These are phyloP conservation scores for Fusarium torulosum DNA, from an alignment of 2,329 filamentous ascomycete genomes.

Conservation along the genomic window DNA sequence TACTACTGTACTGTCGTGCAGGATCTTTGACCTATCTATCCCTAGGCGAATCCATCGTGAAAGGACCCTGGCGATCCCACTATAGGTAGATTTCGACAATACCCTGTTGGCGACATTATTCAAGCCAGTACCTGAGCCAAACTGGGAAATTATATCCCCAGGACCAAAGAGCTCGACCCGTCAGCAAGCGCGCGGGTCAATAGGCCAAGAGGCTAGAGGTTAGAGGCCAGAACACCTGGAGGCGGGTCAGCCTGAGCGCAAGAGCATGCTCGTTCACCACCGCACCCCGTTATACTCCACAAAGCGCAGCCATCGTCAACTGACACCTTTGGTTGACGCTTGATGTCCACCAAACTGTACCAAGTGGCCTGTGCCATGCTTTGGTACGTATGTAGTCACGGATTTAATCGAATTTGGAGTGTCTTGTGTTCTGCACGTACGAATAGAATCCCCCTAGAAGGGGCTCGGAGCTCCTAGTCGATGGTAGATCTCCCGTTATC, in stretches of 20 bases:
- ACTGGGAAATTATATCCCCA: not conserved
- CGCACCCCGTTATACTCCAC: constrained; percentile 11
- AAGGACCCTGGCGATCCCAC: constrained; percentile 47
- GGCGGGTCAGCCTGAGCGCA: constrained; percentile 34
- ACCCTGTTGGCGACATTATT: constrained; percentile 27
- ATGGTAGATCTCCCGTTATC: constrained; percentile 44
- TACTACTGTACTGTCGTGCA: constrained; percentile 26
- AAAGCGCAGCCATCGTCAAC: constrained; percentile 40
- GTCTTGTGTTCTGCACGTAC: constrained; percentile 24
- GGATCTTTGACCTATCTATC: constrained; percentile 1
- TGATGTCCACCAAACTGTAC: constrained; percentile 21
- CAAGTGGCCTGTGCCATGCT: constrained; percentile 36
- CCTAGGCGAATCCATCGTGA: constrained; percentile 32
- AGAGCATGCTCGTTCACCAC: constrained; percentile 33
- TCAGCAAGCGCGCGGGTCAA: constrained; percentile 18
- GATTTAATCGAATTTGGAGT: constrained; percentile 24
- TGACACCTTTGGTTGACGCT: constrained; percentile 40
- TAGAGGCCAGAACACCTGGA: constrained; percentile 24
- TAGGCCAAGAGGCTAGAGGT: not conserved
- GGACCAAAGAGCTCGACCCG: constrained; percentile 13
- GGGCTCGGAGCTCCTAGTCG: constrained; percentile 24
- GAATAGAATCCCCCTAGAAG: constrained; percentile 28
- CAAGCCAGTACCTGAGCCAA: constrained; percentile 27
- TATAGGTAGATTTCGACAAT: constrained; percentile 19
- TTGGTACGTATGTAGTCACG: constrained; percentile 30